Evolutionary conservation across 106 monocot species (phyloP).

Genomic region (Allium sativum): DNA sequence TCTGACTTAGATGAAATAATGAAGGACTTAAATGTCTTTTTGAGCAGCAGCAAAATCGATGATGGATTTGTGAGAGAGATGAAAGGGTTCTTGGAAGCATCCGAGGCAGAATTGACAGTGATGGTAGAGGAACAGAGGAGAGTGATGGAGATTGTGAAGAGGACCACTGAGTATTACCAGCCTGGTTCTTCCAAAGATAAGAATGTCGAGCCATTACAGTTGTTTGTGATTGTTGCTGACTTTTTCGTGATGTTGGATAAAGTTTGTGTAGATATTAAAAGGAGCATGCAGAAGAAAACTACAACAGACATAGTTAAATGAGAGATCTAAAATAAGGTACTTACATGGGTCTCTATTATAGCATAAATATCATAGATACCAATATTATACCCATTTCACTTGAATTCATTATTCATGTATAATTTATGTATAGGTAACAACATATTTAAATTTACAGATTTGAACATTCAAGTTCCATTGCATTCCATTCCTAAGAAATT

Average conservation of each 20-base stretch:
- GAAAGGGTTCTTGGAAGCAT: constrained; percentile 29
- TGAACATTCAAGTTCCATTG: no score
- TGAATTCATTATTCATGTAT: no score
- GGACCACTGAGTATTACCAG: constrained; percentile 67
- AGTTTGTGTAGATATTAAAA: constrained; percentile 37
- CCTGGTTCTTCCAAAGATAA: constrained; percentile 32
- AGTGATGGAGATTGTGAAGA: constrained; percentile 48
- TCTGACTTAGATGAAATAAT: constrained; percentile 16
- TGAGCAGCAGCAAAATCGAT: constrained; percentile 11
- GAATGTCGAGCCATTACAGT: constrained; percentile 23
- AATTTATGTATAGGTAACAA: no score
- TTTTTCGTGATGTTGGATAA: constrained; percentile 57
- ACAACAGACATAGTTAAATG: background rate
- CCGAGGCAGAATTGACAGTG: constrained; percentile 25
- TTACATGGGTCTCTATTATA: constrained; percentile 15
- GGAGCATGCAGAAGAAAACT: constrained; percentile 41
- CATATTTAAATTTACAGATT: no score
- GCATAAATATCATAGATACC: no score
- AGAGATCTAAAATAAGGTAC: constrained; percentile 15
- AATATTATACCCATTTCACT: no score
- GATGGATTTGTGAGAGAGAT: constrained; percentile 48
- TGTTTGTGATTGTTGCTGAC: constrained; percentile 56
- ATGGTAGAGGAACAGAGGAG: constrained; percentile 23
- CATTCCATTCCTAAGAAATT: no score
- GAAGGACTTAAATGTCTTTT: constrained; percentile 23